Evolutionary conservation across 495 filamentous ascomycete species (phyloP).

Genomic region (Endocarpon pusillum): DNA sequence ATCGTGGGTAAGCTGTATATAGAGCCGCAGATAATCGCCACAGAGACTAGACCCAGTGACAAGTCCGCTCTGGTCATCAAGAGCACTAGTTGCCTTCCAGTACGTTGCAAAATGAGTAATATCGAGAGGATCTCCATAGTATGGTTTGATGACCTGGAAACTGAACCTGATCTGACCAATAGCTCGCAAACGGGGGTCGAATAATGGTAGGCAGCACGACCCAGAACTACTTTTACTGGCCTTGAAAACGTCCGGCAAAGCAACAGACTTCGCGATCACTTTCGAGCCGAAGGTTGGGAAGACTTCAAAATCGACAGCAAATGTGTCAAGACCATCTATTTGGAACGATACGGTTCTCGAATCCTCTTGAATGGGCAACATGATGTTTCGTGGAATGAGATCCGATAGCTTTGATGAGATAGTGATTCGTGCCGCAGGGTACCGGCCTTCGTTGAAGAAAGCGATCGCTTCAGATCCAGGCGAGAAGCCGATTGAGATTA

Average conservation of each 20-base stretch:
- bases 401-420: constrained; percentile 94
- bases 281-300: constrained; percentile 95
- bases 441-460: constrained; percentile 90
- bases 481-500: constrained; percentile 75
- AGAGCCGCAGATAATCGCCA: constrained; percentile 81
- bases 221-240: constrained; percentile 59
- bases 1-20: constrained; percentile 79
- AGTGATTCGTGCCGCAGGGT: constrained; percentile 84
- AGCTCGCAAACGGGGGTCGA: constrained; percentile 80
- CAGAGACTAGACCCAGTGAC: constrained; percentile 91
- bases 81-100: constrained; percentile 92
- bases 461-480: constrained; percentile 50
- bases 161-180: constrained; percentile 90
- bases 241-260: constrained; percentile 68
- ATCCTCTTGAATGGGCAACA: constrained; percentile 92
- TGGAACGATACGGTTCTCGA: constrained; percentile 85
- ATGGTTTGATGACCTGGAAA: constrained; percentile 92
- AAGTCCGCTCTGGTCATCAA: constrained; percentile 65
- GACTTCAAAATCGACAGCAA: constrained; percentile 91
- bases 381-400: constrained; percentile 84
- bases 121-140: constrained; percentile 81
- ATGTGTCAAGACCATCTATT: constrained; percentile 79
- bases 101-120: constrained; percentile 97
- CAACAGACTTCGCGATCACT: constrained; percentile 88
- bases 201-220: constrained; percentile 68